Evolutionary conservation across 192 early-diverging fungal species (phyloP).

Genomic region (Pilobolus umbonatus): DNA sequence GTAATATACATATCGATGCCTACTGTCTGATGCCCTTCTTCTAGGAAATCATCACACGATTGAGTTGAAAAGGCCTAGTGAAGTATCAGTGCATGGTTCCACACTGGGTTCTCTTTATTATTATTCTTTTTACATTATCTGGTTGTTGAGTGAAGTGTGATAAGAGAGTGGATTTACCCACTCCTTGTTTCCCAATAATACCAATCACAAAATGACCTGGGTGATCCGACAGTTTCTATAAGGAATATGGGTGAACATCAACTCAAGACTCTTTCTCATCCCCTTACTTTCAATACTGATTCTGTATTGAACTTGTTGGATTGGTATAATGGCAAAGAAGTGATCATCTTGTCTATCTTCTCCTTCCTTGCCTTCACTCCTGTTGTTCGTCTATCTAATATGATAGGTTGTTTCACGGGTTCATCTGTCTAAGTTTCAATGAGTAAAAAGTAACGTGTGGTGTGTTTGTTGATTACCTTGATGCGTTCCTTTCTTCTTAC

Average conservation of each 20-base stretch:
- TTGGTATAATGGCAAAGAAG: neutral
- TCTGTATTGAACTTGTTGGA: conserved; percentile 14
- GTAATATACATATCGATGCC: conserved; percentile 65
- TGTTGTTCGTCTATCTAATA: conserved; percentile 23
- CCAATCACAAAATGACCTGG: conserved; percentile 67
- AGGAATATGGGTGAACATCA: neutral
- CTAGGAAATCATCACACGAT: conserved; percentile 23
- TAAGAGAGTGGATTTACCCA: conserved; percentile 59
- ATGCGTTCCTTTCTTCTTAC: neutral
- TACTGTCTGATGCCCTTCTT: conserved; percentile 41
- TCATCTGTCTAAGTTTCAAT: too few relatives aligned
- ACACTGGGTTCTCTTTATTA: neutral
- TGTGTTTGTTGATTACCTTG: too few relatives aligned
- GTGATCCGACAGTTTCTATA: conserved; percentile 47
- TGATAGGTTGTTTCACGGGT: too few relatives aligned
- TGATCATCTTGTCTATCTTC: conserved; percentile 1
- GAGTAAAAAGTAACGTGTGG: too few relatives aligned
- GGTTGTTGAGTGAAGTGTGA: conserved; percentile 46
- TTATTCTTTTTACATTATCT: neutral
- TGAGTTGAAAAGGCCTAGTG: conserved; percentile 34
- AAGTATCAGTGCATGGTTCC: neutral
- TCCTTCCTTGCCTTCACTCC: neutral
- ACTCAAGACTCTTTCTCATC: neutral
- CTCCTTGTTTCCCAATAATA: conserved; percentile 58
- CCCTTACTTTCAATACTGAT: conserved; percentile 6